These are phyloP conservation scores for Alnus glutinosa DNA, from an alignment of 306 rosid genomes.

Conservation along the genomic window DNA sequence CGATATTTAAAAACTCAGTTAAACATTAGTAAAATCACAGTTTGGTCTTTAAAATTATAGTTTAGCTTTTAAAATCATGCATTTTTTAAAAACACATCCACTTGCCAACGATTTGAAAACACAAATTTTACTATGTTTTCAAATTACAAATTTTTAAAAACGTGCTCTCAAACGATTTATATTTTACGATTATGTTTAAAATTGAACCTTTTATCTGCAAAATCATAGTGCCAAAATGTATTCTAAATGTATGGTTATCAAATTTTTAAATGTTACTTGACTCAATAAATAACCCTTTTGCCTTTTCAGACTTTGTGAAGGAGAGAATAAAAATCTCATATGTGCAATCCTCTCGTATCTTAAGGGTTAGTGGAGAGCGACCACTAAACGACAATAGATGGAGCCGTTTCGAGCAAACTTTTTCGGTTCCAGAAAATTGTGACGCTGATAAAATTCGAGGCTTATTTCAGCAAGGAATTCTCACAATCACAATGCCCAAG, in stretches of 20 bases:
- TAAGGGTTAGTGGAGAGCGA: constrained; percentile 51
- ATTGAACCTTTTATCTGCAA: too few species aligned
- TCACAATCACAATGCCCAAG: constrained; percentile 54
- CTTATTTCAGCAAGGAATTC: constrained; percentile 35
- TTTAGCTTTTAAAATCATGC: not conserved
- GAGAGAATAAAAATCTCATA: constrained; percentile 37
- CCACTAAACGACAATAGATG: constrained; percentile 37
- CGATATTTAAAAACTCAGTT: too few species aligned
- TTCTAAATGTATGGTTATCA: too few species aligned
- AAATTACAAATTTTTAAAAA: too few species aligned
- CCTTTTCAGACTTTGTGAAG: constrained; percentile 42
- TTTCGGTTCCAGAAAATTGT: constrained; percentile 39
- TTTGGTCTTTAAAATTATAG: too few species aligned
- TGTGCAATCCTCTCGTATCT: not conserved
- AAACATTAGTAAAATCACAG: too few species aligned
- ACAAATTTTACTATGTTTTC: too few species aligned
- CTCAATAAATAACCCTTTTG: not conserved
- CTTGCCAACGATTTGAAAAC: too few species aligned
- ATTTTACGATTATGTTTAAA: too few species aligned
- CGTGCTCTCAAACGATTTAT: too few species aligned
- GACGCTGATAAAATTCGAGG: constrained; percentile 32
- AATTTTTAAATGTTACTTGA: not conserved
- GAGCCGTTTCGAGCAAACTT: constrained; percentile 39
- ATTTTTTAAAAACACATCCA: too few species aligned
- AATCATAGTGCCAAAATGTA: too few species aligned